Conservation (phyloP, 1,284 basidiomycete species). For the Exobasidium cylindrosporum region DNA sequence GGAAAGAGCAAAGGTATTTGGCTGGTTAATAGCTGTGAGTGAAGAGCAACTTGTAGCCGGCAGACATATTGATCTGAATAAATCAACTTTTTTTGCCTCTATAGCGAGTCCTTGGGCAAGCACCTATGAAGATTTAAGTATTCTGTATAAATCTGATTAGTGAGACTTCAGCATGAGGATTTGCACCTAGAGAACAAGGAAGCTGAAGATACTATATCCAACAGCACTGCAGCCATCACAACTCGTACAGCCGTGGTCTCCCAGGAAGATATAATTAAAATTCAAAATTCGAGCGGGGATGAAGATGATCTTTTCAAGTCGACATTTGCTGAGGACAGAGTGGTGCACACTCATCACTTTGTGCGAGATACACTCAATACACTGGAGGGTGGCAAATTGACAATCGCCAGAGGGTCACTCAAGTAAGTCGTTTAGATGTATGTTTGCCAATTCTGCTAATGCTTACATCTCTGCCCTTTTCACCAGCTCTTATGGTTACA, state of each 20-base stretch:
- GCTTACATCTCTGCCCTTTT: no score
- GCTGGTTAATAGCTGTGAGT: slow-evolving; percentile 5
- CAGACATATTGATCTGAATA: no score
- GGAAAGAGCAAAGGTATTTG: background rate
- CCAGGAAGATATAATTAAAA: background rate
- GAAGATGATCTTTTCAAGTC: background rate
- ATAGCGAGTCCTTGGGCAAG: slow-evolving; percentile 1
- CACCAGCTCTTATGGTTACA: slow-evolving; percentile 8
- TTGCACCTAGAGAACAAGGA: no score
- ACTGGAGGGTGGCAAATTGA: slow-evolving; percentile 1
- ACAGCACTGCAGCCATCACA: slow-evolving; percentile 1
- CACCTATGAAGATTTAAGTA: background rate
- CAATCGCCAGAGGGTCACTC: slow-evolving; percentile 5
- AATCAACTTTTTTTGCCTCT: no score
- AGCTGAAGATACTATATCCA: no score
- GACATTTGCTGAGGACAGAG: background rate
- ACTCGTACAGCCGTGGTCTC: slow-evolving; percentile 1
- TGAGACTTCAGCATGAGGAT: no score
- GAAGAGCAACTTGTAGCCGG: no score
- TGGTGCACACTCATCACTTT: background rate
- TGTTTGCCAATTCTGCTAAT: no score
- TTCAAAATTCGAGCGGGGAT: background rate
- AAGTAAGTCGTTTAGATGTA: slow-evolving; percentile 5
- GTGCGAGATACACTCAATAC: background rate
- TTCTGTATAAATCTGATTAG: background rate